Evolutionary conservation across 148 eudicot species (phyloP).

Genomic region (Vaccinium darrowii): DNA sequence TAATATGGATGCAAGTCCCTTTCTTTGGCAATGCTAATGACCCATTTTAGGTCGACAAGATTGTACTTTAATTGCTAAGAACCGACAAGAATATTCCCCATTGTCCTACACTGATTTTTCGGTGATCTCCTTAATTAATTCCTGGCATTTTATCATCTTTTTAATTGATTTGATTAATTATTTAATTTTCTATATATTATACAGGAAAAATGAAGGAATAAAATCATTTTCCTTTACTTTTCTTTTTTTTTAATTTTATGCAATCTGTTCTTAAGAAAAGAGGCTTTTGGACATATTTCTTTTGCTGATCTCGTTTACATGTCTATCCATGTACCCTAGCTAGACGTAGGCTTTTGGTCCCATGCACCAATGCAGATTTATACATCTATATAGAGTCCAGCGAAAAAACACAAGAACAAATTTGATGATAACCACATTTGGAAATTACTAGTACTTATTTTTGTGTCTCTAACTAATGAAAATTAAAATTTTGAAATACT

Average conservation of each 20-base stretch:
- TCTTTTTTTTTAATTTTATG: neutral
- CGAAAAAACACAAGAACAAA: neutral
- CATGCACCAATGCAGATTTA: neutral
- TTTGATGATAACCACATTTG: neutral
- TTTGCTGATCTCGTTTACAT: neutral
- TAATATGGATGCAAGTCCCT: neutral
- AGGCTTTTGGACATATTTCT: neutral
- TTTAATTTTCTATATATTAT: neutral
- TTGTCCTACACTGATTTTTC: neutral
- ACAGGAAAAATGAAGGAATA: neutral
- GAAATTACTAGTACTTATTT: neutral
- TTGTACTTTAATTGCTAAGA: neutral
- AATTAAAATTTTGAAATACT: neutral
- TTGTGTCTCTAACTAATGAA: neutral
- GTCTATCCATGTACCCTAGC: neutral
- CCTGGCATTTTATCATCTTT: neutral
- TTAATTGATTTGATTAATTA: neutral
- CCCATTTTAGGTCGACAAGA: neutral
- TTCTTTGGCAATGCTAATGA: neutral
- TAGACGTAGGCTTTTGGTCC: neutral
- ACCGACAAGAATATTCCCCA: neutral
- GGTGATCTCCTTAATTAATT: neutral
- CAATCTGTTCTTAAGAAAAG: neutral
- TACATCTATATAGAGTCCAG: neutral
- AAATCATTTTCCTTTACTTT: neutral